A percentile compares a stretch with the other conserved stretches of the same genome.
These are phyloP conservation scores for Golubevia sp. DNA, from an alignment of 1,284 basidiomycete genomes.

Conservation along the genomic window DNA sequence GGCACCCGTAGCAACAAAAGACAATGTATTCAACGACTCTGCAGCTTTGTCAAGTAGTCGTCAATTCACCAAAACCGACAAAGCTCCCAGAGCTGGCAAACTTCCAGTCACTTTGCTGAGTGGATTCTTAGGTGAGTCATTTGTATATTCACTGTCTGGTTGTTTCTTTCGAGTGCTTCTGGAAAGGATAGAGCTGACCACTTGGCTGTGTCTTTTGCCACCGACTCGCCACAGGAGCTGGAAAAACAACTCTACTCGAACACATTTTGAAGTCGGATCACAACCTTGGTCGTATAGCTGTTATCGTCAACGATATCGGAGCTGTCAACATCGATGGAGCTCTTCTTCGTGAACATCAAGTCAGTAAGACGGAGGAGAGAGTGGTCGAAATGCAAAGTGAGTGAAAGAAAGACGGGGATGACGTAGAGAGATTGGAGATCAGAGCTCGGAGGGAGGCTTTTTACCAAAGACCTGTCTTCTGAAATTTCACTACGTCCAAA, in stretches of 20 bases:
- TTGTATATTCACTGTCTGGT: too few relatives aligned
- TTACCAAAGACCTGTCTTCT: background rate
- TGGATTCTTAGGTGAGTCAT: constrained; percentile 31
- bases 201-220: too few relatives aligned
- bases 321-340: constrained; percentile 49
- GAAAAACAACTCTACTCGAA: constrained; percentile 50
- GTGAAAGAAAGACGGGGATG: too few relatives aligned
- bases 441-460: background rate
- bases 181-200: too few relatives aligned
- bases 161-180: too few relatives aligned
- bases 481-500: background rate
- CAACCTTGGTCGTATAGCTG: constrained; percentile 41
- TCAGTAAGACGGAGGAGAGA: constrained; percentile 35
- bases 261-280: constrained; percentile 37
- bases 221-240: constrained; percentile 17
- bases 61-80: too few relatives aligned
- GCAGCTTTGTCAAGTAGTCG: too few relatives aligned
- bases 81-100: background rate
- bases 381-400: constrained; percentile 9
- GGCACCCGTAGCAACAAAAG: too few relatives aligned
- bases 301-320: constrained; percentile 57
- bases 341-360: constrained; percentile 27
- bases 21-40: too few relatives aligned
- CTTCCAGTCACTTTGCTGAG: constrained; percentile 49
- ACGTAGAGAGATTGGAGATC: too few relatives aligned